These are phyloP conservation scores for Pseudogymnoascus sp. DNA, from an alignment of 2,329 filamentous ascomycete genomes.

Conservation along the genomic window DNA sequence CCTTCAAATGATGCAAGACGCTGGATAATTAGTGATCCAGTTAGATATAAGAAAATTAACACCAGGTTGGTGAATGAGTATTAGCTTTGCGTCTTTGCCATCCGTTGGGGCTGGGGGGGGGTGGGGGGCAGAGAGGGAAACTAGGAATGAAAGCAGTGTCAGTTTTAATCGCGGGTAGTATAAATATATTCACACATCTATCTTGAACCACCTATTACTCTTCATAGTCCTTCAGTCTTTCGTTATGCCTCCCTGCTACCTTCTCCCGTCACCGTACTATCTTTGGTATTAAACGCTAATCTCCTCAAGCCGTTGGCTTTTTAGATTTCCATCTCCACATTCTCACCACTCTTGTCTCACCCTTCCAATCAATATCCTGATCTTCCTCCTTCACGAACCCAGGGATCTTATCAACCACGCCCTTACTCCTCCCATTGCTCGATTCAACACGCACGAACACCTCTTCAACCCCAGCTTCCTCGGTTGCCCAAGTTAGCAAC, in stretches of 20 bases:
- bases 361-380: slow-evolving; percentile 2
- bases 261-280: not conserved
- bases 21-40: not conserved
- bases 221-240: not conserved
- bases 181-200: not conserved
- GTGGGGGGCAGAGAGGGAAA: not conserved
- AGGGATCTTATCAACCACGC: not conserved
- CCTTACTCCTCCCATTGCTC: slow-evolving; percentile 2
- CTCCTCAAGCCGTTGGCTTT: not conserved
- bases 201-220: not conserved
- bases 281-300: not conserved
- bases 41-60: not conserved
- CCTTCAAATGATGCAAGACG: not conserved
- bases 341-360: not conserved
- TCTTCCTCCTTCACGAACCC: not conserved
- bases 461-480: not conserved
- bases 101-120: no score
- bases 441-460: slow-evolving; percentile 8
- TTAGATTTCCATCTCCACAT: slow-evolving; percentile 5
- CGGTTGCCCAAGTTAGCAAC: not conserved
- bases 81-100: no score
- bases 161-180: not conserved
- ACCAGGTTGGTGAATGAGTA: not conserved
- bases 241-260: not conserved
- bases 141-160: not conserved